phyloP scores from a whole-genome alignment of 192 early-diverging fungal genomes.

The Gamsiella multidivaricata region DNA sequence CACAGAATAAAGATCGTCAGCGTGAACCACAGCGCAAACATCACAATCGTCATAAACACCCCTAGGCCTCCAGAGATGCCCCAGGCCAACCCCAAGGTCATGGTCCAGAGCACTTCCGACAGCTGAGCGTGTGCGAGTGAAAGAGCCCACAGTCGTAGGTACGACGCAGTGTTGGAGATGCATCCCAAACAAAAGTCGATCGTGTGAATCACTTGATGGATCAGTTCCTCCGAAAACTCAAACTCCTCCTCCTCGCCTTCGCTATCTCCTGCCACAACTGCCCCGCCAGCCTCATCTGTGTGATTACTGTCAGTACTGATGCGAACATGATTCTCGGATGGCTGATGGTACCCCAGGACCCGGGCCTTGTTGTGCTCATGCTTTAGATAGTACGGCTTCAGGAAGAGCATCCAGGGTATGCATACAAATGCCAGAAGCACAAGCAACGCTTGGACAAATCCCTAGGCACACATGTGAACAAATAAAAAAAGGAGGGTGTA shows the following conservation, averaged over 20 bases:
- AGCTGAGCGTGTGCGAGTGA: constrained; percentile 98
- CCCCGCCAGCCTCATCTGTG: constrained; percentile 56
- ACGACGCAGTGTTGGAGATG: constrained; percentile 99
- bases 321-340: constrained; percentile 59
- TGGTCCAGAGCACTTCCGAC: constrained; percentile 96
- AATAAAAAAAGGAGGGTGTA: too few relatives aligned
- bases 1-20: constrained; percentile 85
- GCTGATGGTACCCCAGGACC: constrained; percentile 78
- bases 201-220: constrained; percentile 98
- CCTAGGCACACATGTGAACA: too few relatives aligned
- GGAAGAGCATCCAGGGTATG: constrained; percentile 97
- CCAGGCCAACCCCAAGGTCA: constrained; percentile 81
- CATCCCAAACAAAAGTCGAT: constrained; percentile 98
- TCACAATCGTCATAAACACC: constrained; percentile 79
- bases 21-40: constrained; percentile 90
- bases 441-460: constrained; percentile 82
- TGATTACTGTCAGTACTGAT: constrained; percentile 56
- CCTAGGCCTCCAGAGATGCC: constrained; percentile 62
- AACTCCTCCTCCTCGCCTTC: constrained; percentile 73
- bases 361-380: constrained; percentile 82
- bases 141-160: constrained; percentile 98
- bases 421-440: constrained; percentile 87
- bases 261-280: constrained; percentile 74
- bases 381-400: constrained; percentile 90
- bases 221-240: constrained; percentile 96